phyloP scores from a whole-genome alignment of 2,329 filamentous ascomycete genomes.

The Pseudogymnoascus sp. region DNA sequence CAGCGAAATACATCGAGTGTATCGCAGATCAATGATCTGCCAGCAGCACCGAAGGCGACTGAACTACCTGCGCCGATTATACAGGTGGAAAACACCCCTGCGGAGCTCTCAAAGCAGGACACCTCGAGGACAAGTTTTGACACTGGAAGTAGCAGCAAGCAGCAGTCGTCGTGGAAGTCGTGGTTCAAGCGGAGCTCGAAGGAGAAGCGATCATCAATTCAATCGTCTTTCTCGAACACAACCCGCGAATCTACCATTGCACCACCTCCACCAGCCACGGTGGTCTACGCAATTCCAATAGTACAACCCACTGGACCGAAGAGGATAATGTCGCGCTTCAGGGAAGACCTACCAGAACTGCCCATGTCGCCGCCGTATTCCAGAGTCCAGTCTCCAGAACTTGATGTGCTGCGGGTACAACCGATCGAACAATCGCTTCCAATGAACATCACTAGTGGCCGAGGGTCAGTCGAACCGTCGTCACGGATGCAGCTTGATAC shows the following conservation, averaged over 20 bases:
- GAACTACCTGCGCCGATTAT: neutral
- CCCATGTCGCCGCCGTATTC: slow-evolving; percentile 81
- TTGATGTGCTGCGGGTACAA: slow-evolving; percentile 34
- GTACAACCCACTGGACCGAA: slow-evolving; percentile 44
- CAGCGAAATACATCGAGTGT: slow-evolving; percentile 40
- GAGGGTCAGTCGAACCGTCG: slow-evolving; percentile 24
- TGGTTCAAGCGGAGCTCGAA: slow-evolving; percentile 55
- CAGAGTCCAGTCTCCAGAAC: slow-evolving; percentile 68
- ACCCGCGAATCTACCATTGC: slow-evolving; percentile 73
- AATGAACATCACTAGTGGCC: slow-evolving; percentile 17
- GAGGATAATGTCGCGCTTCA: slow-evolving; percentile 81
- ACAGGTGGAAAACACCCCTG: slow-evolving; percentile 19
- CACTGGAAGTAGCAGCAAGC: slow-evolving; percentile 33
- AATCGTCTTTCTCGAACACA: slow-evolving; percentile 84
- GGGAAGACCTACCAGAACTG: slow-evolving; percentile 82
- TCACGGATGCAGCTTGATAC: slow-evolving; percentile 39
- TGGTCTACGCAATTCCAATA: neutral
- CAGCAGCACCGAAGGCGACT: slow-evolving; percentile 11
- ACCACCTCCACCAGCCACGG: neutral
- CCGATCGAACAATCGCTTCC: slow-evolving; percentile 26
- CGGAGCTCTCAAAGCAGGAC: slow-evolving; percentile 40
- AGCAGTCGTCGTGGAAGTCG: slow-evolving; percentile 53
- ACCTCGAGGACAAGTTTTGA: slow-evolving; percentile 47
- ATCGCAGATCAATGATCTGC: slow-evolving; percentile 42
- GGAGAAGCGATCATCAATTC: slow-evolving; percentile 46